phyloP scores from a whole-genome alignment of 108 stramenopile genomes.

The Nitzschia palea region DNA sequence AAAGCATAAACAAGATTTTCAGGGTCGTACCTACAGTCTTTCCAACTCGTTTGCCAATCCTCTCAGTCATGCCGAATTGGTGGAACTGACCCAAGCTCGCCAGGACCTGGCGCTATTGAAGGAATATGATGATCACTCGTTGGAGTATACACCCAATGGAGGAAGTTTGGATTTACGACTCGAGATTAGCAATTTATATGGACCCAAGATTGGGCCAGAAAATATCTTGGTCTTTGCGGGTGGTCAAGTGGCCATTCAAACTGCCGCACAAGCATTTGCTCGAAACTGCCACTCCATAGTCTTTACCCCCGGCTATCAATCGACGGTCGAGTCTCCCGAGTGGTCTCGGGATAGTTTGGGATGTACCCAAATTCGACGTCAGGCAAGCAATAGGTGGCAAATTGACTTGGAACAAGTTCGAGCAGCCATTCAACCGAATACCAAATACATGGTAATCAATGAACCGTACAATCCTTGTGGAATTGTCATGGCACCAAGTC shows the following conservation, averaged over 20 bases:
- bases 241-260: slow-evolving; percentile 79
- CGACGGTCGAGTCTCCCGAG: slow-evolving; percentile 52
- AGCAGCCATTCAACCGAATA: slow-evolving; percentile 52
- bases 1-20: slow-evolving; percentile 67
- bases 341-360: slow-evolving; percentile 38
- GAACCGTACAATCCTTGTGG: slow-evolving; percentile 86
- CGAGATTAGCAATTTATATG: slow-evolving; percentile 66
- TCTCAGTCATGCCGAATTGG: slow-evolving; percentile 53
- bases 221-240: slow-evolving; percentile 76
- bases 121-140: slow-evolving; percentile 46
- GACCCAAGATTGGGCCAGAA: slow-evolving; percentile 37
- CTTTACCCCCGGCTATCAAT: slow-evolving; percentile 83
- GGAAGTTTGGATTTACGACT: slow-evolving; percentile 63
- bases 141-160: slow-evolving; percentile 76
- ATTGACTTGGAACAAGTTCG: slow-evolving; percentile 48
- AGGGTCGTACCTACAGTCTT: slow-evolving; percentile 52
- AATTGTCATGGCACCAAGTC: slow-evolving; percentile 47
- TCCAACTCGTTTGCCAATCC: slow-evolving; percentile 83
- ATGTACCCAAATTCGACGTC: slow-evolving; percentile 51
- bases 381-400: slow-evolving; percentile 58
- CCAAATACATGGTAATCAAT: slow-evolving; percentile 65
- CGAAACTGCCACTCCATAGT: slow-evolving; percentile 57
- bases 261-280: slow-evolving; percentile 65
- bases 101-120: slow-evolving; percentile 45
- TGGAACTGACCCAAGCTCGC: slow-evolving; percentile 33